Evolutionary conservation across 129 eudicot genomes (phyloP).

Genomic region (Lactuca sativa): DNA sequence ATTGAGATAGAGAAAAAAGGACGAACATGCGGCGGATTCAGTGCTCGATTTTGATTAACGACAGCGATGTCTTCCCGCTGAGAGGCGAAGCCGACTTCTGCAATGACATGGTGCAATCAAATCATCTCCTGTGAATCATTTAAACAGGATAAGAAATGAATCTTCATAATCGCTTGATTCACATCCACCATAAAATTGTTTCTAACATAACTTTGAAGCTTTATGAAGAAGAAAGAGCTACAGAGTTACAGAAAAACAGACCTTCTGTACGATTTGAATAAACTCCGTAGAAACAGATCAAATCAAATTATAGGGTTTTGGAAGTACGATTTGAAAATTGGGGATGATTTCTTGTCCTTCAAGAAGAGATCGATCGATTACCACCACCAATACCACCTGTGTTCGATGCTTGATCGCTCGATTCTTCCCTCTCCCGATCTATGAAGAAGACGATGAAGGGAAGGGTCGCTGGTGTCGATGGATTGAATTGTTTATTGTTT

Average conservation of each 20-base stretch:
- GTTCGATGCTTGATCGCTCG: no score
- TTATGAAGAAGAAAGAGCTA: not conserved
- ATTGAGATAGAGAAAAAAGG: conserved; percentile 1
- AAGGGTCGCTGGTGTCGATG: no score
- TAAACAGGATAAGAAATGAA: conserved; percentile 7
- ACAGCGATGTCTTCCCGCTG: conserved; percentile 29
- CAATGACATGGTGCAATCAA: conserved; percentile 96
- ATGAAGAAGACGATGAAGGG: no score
- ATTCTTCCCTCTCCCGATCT: no score
- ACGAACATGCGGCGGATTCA: conserved; percentile 20
- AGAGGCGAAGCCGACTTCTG: conserved; percentile 83
- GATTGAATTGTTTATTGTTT: no score
- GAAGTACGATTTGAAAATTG: no score
- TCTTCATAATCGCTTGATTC: not conserved
- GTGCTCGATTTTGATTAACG: conserved; percentile 13
- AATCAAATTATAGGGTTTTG: no score
- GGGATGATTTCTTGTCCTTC: no score
- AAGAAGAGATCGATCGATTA: no score
- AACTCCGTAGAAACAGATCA: no score
- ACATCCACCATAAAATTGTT: not conserved
- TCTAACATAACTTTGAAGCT: not conserved
- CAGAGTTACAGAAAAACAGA: conserved; percentile 7
- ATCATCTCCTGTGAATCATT: conserved; percentile 65
- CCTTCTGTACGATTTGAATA: conserved; percentile 60
- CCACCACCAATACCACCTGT: no score